Conservation (phyloP, 139 green algal genomes). For the Trebouxia sp. region DNA sequence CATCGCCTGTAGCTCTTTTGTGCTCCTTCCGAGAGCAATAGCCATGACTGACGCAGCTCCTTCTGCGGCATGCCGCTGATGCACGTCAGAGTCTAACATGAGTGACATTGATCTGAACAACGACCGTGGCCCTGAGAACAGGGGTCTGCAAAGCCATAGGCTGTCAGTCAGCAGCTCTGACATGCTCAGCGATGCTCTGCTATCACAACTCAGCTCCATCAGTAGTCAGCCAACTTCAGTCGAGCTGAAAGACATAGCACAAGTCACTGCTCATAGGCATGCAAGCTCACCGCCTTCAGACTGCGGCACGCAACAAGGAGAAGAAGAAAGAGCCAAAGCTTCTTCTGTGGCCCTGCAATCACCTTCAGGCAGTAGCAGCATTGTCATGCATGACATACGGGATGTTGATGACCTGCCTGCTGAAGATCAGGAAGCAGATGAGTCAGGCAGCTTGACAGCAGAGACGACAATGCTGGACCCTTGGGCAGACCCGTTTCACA, state of each 20-base stretch:
- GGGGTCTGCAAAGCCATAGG: not conserved
- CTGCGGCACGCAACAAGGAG: too few species aligned
- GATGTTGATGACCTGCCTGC: not conserved
- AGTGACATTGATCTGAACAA: too few species aligned
- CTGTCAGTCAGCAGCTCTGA: not conserved
- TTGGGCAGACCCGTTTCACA: not conserved
- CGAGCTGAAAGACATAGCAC: not conserved
- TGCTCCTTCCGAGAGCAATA: too few species aligned
- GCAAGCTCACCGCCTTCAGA: too few species aligned
- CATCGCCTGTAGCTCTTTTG: too few species aligned
- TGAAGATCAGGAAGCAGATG: not conserved
- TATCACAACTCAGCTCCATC: not conserved
- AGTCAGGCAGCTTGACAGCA: not conserved
- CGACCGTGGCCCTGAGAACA: too few species aligned
- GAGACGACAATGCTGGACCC: not conserved
- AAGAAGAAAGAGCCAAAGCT: too few species aligned
- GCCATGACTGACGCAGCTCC: too few species aligned
- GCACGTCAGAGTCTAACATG: too few species aligned
- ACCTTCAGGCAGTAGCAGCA: not conserved
- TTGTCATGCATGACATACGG: not conserved
- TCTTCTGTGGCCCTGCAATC: not conserved
- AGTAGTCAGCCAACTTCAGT: constrained; percentile 9
- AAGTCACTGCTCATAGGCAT: not conserved
- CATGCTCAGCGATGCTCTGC: not conserved
- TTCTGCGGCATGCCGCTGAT: too few species aligned